These are phyloP conservation scores for Fusarium globosum DNA, from an alignment of 2,329 filamentous ascomycete species.

Conservation along the genomic window DNA sequence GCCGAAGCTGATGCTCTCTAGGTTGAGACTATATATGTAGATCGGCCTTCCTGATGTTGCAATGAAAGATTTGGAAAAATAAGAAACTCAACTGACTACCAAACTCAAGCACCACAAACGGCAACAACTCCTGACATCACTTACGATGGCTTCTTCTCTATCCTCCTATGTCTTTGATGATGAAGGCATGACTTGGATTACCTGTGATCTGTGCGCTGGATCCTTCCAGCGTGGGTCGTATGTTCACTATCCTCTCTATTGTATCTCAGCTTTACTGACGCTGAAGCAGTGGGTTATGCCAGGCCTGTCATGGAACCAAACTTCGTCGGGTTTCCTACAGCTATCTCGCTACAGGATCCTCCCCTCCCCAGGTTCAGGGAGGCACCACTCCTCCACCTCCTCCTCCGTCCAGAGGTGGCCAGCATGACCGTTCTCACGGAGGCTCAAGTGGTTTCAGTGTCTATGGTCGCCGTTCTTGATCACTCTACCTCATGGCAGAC, in stretches of 20 bases:
- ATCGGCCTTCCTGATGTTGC: background rate
- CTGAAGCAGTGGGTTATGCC: slow-evolving; percentile 19
- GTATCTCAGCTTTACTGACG: background rate
- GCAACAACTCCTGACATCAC: background rate
- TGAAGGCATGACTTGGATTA: slow-evolving; percentile 43
- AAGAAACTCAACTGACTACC: background rate
- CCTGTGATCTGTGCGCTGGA: slow-evolving; percentile 40
- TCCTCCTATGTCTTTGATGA: slow-evolving; percentile 39
- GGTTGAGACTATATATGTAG: slow-evolving; percentile 36
- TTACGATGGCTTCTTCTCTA: slow-evolving; percentile 25
- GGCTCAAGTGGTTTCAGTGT: slow-evolving; percentile 28
- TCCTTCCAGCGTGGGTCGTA: slow-evolving; percentile 39
- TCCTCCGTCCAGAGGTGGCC: slow-evolving; percentile 25
- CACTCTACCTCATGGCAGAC: background rate
- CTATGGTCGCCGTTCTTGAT: slow-evolving; percentile 15
- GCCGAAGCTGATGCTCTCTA: background rate
- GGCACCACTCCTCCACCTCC: slow-evolving; percentile 25
- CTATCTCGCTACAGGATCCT: slow-evolving; percentile 28
- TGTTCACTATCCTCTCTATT: background rate
- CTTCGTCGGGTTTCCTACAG: slow-evolving; percentile 37
- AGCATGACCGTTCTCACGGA: slow-evolving; percentile 24
- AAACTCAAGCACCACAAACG: background rate
- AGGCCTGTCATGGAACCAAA: slow-evolving; percentile 42
- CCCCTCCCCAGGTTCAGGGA: slow-evolving; percentile 14
- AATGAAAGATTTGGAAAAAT: background rate